Evolutionary conservation across 2,329 filamentous ascomycete species (phyloP), one percentile per base, ranked within the genome.

Genomic region (Fusarium poae): DNA sequence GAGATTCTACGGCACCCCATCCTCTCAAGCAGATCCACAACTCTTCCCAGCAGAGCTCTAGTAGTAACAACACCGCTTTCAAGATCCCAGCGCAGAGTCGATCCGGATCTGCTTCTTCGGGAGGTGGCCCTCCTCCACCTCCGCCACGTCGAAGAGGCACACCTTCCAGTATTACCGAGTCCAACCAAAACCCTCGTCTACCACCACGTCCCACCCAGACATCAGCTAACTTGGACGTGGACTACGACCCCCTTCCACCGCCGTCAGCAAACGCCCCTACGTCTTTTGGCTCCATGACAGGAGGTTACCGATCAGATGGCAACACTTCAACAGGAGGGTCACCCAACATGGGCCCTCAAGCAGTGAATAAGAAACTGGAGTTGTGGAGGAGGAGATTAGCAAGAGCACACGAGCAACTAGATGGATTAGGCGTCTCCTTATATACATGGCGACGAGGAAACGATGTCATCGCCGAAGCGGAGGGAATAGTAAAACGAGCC

Each of bases 371-470:
- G 80, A 91, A 92, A 68, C 82, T 93, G 57, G 89, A 91, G 62
- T 75, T 93, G 48, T 96, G 92, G 92, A 83, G 85, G 65, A 85
- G 89, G 57, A 82, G 92, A 40, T 87, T 92, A 80, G 85, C 85
- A 42, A 82, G 87, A 44, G 92, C 92, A 5, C 88, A 91, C 67
- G 81, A 88, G 30, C 78, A 82, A 39, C 82, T 95, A 12, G 86
- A 87, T n/a, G 80, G 82, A 7, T 82, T 89, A 39, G 90, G 90
- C 6, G 90, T 96, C 1, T 81, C 85, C 68, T 76, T 96, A 35
- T 88, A 91, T 67, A 92, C 86, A 21, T 96, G 92, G 92, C 84
- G 91, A 42, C 86, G 85, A 13, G 92, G 92, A 0, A 82, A 84
- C 29, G 92, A 96, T 80, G 90, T 92, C 10, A 82, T 88, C 57